Base-by-base conservation (phyloP, 345 rosid species). In the Corchorus capsularis region DNA sequence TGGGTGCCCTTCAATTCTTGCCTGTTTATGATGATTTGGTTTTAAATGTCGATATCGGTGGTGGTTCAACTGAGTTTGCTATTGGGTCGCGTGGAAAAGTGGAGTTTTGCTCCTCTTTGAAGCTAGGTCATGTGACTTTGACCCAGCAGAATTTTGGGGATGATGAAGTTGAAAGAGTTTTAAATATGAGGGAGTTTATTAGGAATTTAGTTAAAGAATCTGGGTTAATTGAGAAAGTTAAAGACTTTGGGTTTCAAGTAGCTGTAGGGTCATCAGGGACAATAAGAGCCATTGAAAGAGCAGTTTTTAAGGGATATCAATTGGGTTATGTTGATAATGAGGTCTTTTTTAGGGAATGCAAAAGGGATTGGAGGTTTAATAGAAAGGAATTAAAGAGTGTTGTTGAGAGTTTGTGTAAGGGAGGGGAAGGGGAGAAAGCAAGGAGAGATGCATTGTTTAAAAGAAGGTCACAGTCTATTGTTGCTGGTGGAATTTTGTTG, bases 51-150 rank as follows among this genome's bases (percentile, higher is more conserved):
- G 97, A 92, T 74, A 87, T 89, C 43, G 97, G 93, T 61, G 94
- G 97, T 72, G 93, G 94, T 8, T 92, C 97, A 43, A 92, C 93
- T 56, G 93, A 92, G 69, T 85, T 90, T 71, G 90, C 85, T 0
- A 81, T 87, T 16, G 94, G 94, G 46, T 80, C 80, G 65, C 43
- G 65, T 68, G 94, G 97, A 43, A 75, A 79, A 41, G 89, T 90
- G 45, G 74, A 80, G 43, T 77, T 83, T 19, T 89, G 79, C 43
- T 76, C 77, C 43, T 88, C 94, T 4, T 75, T 92, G 86, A 80
- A 84, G 74, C 60, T 92, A 17, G 97, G 97, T 16, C 94, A 92
- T 72, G 93, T 90, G 55, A 82, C 78, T 69, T 63, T 90, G 82
- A 84, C 93, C 8, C 92, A 86, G 52, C 83, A 84, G 65, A 64